Evolutionary conservation across 805 yeast genomes (phyloP).

Genomic region (Pichia cabralensis): DNA sequence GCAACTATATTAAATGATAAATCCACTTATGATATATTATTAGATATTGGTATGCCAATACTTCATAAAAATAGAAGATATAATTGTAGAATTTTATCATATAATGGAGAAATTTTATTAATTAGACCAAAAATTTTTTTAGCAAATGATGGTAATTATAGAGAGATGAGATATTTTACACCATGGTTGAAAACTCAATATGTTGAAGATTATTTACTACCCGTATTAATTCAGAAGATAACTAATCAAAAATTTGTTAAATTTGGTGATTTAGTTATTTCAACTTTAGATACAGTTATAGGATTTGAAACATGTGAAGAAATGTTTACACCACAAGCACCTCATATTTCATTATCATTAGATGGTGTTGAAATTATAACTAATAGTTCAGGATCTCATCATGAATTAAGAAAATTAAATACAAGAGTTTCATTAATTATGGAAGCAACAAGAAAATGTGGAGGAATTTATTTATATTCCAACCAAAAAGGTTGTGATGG

Average conservation of each 20-base stretch:
- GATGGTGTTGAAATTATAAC: slow-evolving; percentile 98
- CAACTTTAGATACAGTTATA: slow-evolving; percentile 74
- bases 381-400: slow-evolving; percentile 96
- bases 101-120: slow-evolving; percentile 66
- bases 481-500: slow-evolving; percentile 99
- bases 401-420: slow-evolving; percentile 83
- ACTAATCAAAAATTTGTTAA: slow-evolving; percentile 50
- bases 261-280: slow-evolving; percentile 86
- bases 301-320: slow-evolving; percentile 99
- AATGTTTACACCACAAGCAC: slow-evolving; percentile 90
- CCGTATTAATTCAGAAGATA: slow-evolving; percentile 52
- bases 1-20: slow-evolving; percentile 58
- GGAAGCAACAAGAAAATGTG: slow-evolving; percentile 93
- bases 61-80: slow-evolving; percentile 79
- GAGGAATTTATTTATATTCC: slow-evolving; percentile 88
- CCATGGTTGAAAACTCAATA: slow-evolving; percentile 83
- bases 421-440: slow-evolving; percentile 75
- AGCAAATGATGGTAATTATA: slow-evolving; percentile 96
- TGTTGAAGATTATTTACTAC: slow-evolving; percentile 66
- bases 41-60: slow-evolving; percentile 94
- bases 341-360: slow-evolving; percentile 82
- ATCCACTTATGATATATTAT: slow-evolving; percentile 65
- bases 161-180: slow-evolving; percentile 95
- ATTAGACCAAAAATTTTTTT: slow-evolving; percentile 89
- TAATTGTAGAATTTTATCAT: slow-evolving; percentile 81